These are phyloP conservation scores for Neurospora hispaniola DNA, from an alignment of 495 filamentous ascomycete species.

Conservation along the genomic window DNA sequence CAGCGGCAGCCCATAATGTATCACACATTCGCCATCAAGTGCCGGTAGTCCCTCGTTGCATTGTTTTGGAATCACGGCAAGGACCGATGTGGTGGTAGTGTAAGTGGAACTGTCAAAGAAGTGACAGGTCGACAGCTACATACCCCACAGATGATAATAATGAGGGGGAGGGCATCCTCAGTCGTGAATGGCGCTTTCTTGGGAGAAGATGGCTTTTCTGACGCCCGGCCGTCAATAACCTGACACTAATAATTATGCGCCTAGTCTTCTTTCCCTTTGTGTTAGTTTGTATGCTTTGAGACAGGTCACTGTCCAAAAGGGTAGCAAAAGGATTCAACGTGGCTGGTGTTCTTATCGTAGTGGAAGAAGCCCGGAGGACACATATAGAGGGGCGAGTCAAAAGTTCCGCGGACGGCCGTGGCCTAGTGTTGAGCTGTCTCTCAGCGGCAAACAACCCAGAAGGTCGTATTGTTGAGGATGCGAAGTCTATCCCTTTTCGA, in stretches of 20 bases:
- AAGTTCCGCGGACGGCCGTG: background rate
- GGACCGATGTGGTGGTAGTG: background rate
- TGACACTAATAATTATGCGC: no score
- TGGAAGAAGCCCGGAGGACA: background rate
- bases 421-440: background rate
- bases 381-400: background rate
- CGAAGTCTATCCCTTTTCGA: background rate
- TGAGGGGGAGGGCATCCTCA: no score
- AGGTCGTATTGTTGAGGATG: background rate
- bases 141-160: no score
- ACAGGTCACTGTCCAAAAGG: background rate
- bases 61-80: background rate
- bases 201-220: background rate
- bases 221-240: background rate
- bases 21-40: background rate
- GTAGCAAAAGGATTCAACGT: background rate
- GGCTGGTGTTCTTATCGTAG: background rate
- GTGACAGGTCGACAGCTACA: background rate
- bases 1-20: no score
- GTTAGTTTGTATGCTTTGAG: background rate
- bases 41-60: background rate
- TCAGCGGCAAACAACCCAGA: background rate
- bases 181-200: background rate
- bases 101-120: background rate
- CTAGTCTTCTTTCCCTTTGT: background rate